Conservation (phyloP, 2,329 filamentous ascomycete genomes). For the Diaporthe capsici region DNA sequence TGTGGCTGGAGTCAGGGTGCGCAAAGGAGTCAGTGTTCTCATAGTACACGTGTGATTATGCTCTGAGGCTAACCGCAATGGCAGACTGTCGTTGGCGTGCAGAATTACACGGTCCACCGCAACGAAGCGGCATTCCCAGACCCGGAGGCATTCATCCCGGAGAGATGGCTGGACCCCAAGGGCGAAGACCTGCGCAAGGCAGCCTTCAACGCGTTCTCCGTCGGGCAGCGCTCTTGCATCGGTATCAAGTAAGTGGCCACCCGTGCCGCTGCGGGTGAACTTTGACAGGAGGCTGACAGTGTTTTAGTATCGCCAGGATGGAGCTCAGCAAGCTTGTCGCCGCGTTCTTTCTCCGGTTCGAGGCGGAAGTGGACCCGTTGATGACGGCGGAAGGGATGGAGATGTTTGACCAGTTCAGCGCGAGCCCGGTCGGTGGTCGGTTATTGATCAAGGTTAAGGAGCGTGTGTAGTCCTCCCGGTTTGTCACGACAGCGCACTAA, state of each 20-base stretch:
- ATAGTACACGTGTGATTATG: background rate
- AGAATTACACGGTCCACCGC: background rate
- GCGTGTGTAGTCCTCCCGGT: background rate
- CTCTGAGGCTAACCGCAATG: background rate
- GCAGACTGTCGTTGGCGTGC: background rate
- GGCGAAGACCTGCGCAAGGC: background rate
- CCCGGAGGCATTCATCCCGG: background rate
- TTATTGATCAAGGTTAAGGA: background rate
- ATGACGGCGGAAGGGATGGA: background rate
- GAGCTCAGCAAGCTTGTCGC: conserved; percentile 6
- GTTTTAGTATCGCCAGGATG: conserved; percentile 1
- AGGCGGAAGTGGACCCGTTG: background rate
- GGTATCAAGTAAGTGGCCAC: background rate
- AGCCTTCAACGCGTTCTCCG: background rate
- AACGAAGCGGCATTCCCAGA: background rate
- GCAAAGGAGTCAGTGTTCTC: background rate
- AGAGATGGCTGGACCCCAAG: background rate
- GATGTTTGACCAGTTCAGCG: conserved; percentile 12
- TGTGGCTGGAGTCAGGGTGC: background rate
- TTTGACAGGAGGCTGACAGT: background rate
- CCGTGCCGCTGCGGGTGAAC: too few relatives aligned
- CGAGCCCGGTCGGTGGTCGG: conserved; percentile 2
- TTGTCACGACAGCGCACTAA: background rate
- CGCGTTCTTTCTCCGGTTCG: background rate
- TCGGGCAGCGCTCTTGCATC: background rate